Conservation (phyloP, 768 basidiomycete genomes). For the Calocera cornea region DNA sequence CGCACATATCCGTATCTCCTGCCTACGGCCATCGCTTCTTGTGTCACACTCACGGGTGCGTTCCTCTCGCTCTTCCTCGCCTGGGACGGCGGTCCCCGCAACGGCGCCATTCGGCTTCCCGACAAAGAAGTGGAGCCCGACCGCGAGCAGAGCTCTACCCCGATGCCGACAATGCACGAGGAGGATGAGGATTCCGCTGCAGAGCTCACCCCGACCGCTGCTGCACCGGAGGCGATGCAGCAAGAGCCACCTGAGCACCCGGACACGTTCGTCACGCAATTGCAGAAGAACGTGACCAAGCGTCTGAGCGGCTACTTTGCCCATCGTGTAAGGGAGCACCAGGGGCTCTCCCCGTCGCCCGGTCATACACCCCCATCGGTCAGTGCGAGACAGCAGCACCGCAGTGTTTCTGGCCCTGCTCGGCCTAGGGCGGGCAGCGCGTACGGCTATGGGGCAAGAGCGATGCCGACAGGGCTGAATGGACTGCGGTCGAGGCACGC, state of each 20-base stretch:
- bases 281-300: conserved; percentile 12
- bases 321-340: conserved; percentile 12
- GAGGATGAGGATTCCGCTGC: conserved; percentile 35
- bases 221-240: background rate
- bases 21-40: conserved; percentile 65
- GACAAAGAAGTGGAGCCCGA: conserved; percentile 43
- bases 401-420: conserved; percentile 3
- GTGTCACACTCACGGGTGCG: conserved; percentile 67
- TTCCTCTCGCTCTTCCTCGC: conserved; percentile 79
- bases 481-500: background rate
- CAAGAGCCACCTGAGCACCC: background rate
- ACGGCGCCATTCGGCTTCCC: conserved; percentile 68
- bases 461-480: background rate
- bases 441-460: conserved; percentile 11
- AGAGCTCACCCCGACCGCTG: conserved; percentile 28
- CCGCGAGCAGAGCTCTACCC: conserved; percentile 14
- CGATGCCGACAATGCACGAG: conserved; percentile 26
- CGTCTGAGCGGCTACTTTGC: conserved; percentile 14
- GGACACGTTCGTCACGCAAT: background rate
- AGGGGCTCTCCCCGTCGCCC: conserved; percentile 4
- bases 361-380: background rate
- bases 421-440: conserved; percentile 8
- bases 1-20: conserved; percentile 78
- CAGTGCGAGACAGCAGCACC: background rate
- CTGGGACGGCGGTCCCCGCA: conserved; percentile 77